Evolutionary conservation across 106 monocot genomes (phyloP), one percentile per base, ranked within the genome.

Genomic region (Gastrodia elata): DNA sequence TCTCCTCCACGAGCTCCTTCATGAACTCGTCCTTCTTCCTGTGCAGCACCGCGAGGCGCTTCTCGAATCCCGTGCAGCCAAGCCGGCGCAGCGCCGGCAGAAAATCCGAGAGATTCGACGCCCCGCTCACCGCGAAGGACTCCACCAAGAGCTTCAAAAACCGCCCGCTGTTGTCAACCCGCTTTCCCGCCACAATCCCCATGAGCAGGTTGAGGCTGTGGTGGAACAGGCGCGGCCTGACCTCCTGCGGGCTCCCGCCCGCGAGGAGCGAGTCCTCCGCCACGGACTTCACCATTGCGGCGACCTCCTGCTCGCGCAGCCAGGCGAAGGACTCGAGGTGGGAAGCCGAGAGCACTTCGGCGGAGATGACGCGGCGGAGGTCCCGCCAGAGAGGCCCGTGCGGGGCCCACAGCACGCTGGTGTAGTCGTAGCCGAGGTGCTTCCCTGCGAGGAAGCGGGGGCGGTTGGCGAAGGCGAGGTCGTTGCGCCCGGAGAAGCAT

Each of bases 341-440:
- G 70, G 72, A 67, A 34, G 76, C 14, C 46, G 91, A 88, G 68
- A 88, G 74, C 77, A 88, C 38, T 56, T 89, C 80, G 16, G 75
- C 6, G 38, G 76, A 42, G 68, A 68, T 26, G 44, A 92, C 56
- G 42, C 88, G 83, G 37, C 88, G 79, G 38, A 86, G 64, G 57
- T 88, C 79, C 37, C 92, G 88, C 92, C 88, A 92, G 74, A 76
- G 77, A 0, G 78, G 71, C 37, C 86, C 86, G 61, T 84, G 80
- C 73, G 72, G 73, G 44, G 88, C 68, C 18, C 20, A 39, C 10
- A 43, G 42, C 37, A 92, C 11, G n/a, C 77, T 79, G 59, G 82
- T 68, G 79, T 75, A 70, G 79, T 81, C 38, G 49, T 75, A 86
- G 38, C 39, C 25, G 3, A 84, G 25, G 82, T 77, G 42, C 52